These are phyloP conservation scores for Paecilomyces variotii DNA, from an alignment of 2,329 filamentous ascomycete species.

Conservation along the genomic window DNA sequence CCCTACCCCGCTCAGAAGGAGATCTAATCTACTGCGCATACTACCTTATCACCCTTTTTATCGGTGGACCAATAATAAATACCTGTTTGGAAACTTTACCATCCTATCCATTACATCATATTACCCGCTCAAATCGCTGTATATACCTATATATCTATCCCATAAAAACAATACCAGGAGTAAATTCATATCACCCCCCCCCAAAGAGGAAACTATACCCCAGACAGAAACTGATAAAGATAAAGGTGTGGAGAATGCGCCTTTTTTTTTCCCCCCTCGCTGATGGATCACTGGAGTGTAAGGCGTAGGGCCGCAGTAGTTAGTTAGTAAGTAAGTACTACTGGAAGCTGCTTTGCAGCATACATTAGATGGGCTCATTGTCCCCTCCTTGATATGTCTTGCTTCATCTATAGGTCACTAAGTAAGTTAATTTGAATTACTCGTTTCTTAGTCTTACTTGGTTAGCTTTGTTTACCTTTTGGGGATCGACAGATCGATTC, in stretches of 20 bases:
- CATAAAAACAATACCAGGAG: no score
- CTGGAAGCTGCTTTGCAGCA: not conserved
- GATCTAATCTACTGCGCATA: no score
- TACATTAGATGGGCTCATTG: not conserved
- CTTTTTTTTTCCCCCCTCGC: not conserved
- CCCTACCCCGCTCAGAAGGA: no score
- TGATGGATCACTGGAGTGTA: not conserved
- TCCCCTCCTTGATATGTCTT: not conserved
- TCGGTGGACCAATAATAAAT: no score
- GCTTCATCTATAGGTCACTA: not conserved
- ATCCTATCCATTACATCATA: no score
- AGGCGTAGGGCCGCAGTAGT: not conserved
- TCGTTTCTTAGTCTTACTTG: not conserved
- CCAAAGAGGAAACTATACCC: not conserved
- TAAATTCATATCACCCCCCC: not conserved
- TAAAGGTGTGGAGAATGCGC: not conserved
- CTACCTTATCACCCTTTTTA: no score
- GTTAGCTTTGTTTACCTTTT: not conserved
- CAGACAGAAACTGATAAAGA: not conserved
- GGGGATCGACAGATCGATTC: not conserved
- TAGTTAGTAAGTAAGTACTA: not conserved
- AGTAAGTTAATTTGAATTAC: no score
- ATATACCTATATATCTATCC: no score
- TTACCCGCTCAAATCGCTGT: no score
- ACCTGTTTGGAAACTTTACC: no score